These are phyloP conservation scores for Zasmidium cellare DNA, from an alignment of 2,329 filamentous ascomycete species.

Conservation along the genomic window DNA sequence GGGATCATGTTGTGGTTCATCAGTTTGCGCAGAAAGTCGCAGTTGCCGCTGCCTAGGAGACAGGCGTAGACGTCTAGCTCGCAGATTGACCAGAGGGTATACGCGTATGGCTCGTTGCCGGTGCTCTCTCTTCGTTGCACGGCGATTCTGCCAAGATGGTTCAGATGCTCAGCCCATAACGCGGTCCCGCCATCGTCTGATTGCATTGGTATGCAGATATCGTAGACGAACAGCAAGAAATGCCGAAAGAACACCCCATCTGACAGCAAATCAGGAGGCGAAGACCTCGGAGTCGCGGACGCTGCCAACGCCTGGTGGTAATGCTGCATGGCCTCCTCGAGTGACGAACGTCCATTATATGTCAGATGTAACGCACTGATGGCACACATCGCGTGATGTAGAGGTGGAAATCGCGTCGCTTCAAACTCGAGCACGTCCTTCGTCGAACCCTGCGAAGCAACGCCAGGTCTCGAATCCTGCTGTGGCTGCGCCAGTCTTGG, in stretches of 20 bases:
- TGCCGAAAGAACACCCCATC: constrained; percentile 59
- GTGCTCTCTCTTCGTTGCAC: constrained; percentile 46
- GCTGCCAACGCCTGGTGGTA: constrained; percentile 53
- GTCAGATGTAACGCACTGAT: constrained; percentile 56
- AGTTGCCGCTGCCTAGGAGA: constrained; percentile 52
- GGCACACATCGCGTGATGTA: constrained; percentile 60
- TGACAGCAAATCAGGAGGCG: constrained; percentile 53
- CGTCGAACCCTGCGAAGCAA: constrained; percentile 20
- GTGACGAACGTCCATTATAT: constrained; percentile 44
- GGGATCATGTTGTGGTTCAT: constrained; percentile 52
- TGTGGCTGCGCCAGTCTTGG: constrained; percentile 26
- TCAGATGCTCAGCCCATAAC: constrained; percentile 57
- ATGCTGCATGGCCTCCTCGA: constrained; percentile 54
- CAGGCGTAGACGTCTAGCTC: constrained; percentile 58
- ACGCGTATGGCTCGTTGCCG: constrained; percentile 46
- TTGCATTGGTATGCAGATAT: constrained; percentile 42
- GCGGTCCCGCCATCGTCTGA: constrained; percentile 39
- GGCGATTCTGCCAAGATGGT: constrained; percentile 52
- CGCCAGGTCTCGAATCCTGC: constrained; percentile 6
- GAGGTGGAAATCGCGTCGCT: constrained; percentile 51
- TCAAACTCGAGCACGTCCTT: constrained; percentile 35
- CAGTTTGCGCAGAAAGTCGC: constrained; percentile 51
- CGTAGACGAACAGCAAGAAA: constrained; percentile 58
- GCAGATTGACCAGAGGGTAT: constrained; percentile 56
- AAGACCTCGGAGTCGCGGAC: constrained; percentile 45